A percentile compares a stretch with the other conserved stretches of the same genome.
Evolutionary conservation across 2,329 filamentous ascomycete species (phyloP).

Genomic region (Akanthomyces muscarius): DNA sequence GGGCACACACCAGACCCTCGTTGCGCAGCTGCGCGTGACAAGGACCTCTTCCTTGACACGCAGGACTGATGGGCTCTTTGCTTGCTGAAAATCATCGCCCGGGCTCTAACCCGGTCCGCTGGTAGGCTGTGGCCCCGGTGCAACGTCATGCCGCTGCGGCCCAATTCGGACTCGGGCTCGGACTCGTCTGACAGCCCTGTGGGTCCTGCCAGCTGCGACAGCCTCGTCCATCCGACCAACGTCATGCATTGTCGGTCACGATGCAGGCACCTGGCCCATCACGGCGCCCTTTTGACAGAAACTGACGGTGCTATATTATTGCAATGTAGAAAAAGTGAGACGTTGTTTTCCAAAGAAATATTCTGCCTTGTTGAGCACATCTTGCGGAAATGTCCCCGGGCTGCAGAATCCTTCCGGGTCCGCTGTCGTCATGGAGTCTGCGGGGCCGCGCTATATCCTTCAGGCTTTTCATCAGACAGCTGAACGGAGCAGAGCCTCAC

Average conservation of each 20-base stretch:
- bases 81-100: too few relatives aligned
- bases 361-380: background rate
- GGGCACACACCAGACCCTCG: too few relatives aligned
- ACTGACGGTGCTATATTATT: too few relatives aligned
- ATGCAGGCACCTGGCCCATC: background rate
- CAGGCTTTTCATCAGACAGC: background rate
- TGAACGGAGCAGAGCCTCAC: background rate
- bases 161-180: background rate
- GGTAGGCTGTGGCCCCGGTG: background rate
- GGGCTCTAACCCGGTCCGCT: too few relatives aligned
- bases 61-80: background rate
- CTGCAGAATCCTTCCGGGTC: background rate
- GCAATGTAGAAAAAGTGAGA: too few relatives aligned
- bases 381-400: background rate
- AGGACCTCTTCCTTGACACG: too few relatives aligned
- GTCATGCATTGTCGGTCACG: background rate
- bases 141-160: background rate
- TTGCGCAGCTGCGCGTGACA: too few relatives aligned
- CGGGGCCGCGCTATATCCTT: slow-evolving; percentile 7
- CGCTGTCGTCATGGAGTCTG: slow-evolving; percentile 3
- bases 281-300: too few relatives aligned
- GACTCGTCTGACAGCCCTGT: slow-evolving; percentile 2
- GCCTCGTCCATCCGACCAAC: background rate
- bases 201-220: background rate
- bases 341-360: too few relatives aligned